Evolutionary conservation across 306 rosid species (phyloP), one percentile per base, ranked within the genome.

Genomic region (Vicia faba): DNA sequence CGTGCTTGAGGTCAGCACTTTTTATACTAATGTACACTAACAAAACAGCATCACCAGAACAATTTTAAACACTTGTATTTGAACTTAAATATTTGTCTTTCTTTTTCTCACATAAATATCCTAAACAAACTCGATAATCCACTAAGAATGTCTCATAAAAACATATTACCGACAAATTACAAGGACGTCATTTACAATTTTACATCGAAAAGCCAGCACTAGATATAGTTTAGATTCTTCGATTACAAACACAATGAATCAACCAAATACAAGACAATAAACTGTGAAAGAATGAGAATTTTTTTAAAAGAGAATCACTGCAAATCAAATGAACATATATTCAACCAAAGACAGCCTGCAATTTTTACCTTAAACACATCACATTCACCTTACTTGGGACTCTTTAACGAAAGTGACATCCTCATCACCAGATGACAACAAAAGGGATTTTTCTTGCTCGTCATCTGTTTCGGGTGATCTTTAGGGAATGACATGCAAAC

Each of bases 361-460:
- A 46, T 18, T n/a, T 53, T 43, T 40, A 68, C 70, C 74, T 61
- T 33, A 28, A 61, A 65, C 63, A 63, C 13, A 72, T 7, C 40
- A 15, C 15, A 19, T 3, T 74, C 64, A 65, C 69, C 65, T 69
- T 44, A 13, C 60, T 28, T 65, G 87, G 45, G 76, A 44, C 79
- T 88, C 97, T 74, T 71, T 81, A 39, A 95, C 55, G 51, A 90
- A 85, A 59, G 79, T 66, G 74, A 85, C 78, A 48, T 86, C 90
- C 9, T 77, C 88, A 5, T 20, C 36, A 64, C 80, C 55, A 58
- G 81, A 11, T 7, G 84, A 78, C 7, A 84, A 74, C 70, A 95
- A 84, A 79, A 86, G 84, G 38, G 67, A 80, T 66, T 76, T 95
- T 71, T 86, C 92, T 68, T 82, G 92, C 19, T 88, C 81, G 0